Evolutionary conservation across 805 yeast genomes (phyloP).

Genomic region (Ogataea nitratoaversa): DNA sequence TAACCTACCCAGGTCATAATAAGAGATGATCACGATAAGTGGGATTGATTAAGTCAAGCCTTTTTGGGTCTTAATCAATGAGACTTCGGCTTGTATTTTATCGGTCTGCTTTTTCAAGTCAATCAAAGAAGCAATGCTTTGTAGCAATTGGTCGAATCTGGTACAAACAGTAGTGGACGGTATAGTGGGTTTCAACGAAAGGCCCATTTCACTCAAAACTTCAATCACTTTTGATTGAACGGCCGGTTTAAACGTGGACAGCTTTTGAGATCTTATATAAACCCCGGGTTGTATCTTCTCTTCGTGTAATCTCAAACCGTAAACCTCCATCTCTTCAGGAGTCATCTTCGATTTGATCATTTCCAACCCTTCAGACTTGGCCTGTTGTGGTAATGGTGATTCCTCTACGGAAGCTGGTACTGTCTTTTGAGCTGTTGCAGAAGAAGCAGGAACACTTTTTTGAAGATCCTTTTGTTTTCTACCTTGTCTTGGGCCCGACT

Average conservation of each 20-base stretch:
- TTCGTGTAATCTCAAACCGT: conserved; percentile 77
- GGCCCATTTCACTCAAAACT: conserved; percentile 69
- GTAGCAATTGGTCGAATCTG: conserved; percentile 70
- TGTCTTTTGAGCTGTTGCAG: background rate
- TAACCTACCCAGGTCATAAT: background rate
- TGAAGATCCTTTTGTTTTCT: background rate
- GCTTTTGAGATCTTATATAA: conserved; percentile 70
- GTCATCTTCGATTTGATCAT: conserved; percentile 55
- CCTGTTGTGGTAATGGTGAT: background rate
- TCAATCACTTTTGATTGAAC: conserved; percentile 58
- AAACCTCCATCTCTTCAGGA: conserved; percentile 75
- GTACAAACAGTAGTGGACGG: conserved; percentile 77
- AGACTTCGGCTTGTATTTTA: conserved; percentile 76
- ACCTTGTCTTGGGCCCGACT: conserved; percentile 5
- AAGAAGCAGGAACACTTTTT: conserved; percentile 18
- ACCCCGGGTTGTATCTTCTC: conserved; percentile 80
- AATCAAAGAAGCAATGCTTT: conserved; percentile 63
- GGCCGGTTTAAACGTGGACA: conserved; percentile 75
- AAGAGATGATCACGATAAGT: background rate
- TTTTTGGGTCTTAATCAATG: conserved; percentile 37
- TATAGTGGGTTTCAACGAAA: conserved; percentile 81
- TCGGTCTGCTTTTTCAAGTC: conserved; percentile 87
- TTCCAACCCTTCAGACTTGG: conserved; percentile 26
- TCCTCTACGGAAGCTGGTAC: background rate
- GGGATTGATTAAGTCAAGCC: conserved; percentile 13